Evolutionary conservation across 2,329 filamentous ascomycete species (phyloP), one percentile per base, ranked within the genome.

Genomic region (Passalora sequoiae): DNA sequence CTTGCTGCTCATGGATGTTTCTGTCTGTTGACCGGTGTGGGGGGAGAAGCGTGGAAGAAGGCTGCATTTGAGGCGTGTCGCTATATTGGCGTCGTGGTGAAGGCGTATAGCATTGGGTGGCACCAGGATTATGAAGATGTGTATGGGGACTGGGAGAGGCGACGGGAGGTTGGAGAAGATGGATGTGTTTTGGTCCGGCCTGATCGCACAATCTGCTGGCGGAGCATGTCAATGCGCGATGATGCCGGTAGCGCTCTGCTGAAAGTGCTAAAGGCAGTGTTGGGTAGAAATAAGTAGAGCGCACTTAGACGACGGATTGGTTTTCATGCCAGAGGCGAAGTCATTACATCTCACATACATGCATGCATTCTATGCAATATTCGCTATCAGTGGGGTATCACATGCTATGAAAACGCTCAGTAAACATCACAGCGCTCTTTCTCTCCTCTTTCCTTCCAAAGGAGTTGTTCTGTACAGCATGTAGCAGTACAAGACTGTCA

Each of bases 101-200:
- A 66, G 3, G 67, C 63, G 1, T 71, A 75, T 46, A 69, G 67
- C 2, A 76, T 83, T 49, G 80, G 80, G 0, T 78, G 70, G 62
- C 64, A 69, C 10, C 73, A 76, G 48, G 77, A 83, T 44, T 83
- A 70, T 49, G 73, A 81, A 56, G 80, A 83, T 56, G 68, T 78
- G 0, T 83, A 82, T 58, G 73, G 72, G 47, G 76, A 80, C 43
- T 84, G 80, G 80, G 69, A 66, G 8, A 61, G 64, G 35, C 61
- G 67, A 41, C 66, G 76, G 12, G 76, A 74, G 32, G 69, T 83
- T 1, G 69, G 72, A 15, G 79, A 81, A 48, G 70, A 74, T 45
- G 78, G 80, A 1, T 75, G 70, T 53, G 69, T 83, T 12, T 65
- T 83, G 17, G 70, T 77, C 3, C 62, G 79, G 8, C 79, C 79